phyloP scores from a whole-genome alignment of 352 stramenopile genomes.

The Phytophthora pinifolia region DNA sequence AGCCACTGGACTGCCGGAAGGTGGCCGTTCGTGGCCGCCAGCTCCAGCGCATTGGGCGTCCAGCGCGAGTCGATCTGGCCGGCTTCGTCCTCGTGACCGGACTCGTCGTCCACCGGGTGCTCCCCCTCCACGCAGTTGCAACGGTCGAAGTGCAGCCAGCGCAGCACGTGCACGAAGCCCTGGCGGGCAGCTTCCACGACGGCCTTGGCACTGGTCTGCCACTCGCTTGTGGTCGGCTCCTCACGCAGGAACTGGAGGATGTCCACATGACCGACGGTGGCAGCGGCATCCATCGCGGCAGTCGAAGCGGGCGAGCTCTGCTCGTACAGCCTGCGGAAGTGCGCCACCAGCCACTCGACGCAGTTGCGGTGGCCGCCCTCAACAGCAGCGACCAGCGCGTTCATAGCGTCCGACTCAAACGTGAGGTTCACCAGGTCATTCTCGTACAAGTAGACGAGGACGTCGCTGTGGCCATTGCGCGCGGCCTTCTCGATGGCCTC shows the following conservation, averaged over 20 bases:
- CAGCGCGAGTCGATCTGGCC: slow-evolving; percentile 28
- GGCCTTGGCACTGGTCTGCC: slow-evolving; percentile 56
- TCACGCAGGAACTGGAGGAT: slow-evolving; percentile 57
- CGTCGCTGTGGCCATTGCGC: slow-evolving; percentile 59
- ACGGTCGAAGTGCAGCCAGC: slow-evolving; percentile 50
- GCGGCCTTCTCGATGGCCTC: slow-evolving; percentile 68
- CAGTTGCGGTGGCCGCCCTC: slow-evolving; percentile 51
- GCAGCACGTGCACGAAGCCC: slow-evolving; percentile 49
- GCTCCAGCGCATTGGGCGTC: slow-evolving; percentile 56
- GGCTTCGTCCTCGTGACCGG: slow-evolving; percentile 13
- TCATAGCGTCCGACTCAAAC: slow-evolving; percentile 48
- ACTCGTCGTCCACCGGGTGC: slow-evolving; percentile 18
- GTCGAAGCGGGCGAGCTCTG: slow-evolving; percentile 32
- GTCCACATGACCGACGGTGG: slow-evolving; percentile 47
- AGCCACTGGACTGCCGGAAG: slow-evolving; percentile 64
- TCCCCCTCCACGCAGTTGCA: slow-evolving; percentile 24
- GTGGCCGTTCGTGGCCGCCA: slow-evolving; percentile 65
- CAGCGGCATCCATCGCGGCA: slow-evolving; percentile 54
- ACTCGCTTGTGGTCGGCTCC: slow-evolving; percentile 35
- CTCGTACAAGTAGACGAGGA: slow-evolving; percentile 56
- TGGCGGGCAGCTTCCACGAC: slow-evolving; percentile 58
- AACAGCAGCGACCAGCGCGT: slow-evolving; percentile 54
- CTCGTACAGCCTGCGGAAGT: slow-evolving; percentile 46
- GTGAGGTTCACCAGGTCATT: slow-evolving; percentile 54
- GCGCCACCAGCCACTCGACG: slow-evolving; percentile 56